These are phyloP conservation scores for Infundibulicybe gibba DNA, from an alignment of 768 basidiomycete species.

Conservation along the genomic window DNA sequence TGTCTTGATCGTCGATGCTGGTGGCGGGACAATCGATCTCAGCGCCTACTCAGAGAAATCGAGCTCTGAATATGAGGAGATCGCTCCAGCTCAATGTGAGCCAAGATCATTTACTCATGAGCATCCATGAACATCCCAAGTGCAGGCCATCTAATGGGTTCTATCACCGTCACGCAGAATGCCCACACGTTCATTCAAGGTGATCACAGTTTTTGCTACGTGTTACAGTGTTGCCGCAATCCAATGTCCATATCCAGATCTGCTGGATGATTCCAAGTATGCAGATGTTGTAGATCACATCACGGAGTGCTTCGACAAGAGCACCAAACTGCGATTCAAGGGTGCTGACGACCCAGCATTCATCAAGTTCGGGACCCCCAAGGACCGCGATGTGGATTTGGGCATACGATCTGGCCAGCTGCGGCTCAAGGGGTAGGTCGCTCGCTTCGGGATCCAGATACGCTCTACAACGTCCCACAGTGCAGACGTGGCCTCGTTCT, in stretches of 20 bases:
- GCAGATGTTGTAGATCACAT: slow-evolving; percentile 39
- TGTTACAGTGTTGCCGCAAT: too few relatives aligned
- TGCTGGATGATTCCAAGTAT: slow-evolving; percentile 36
- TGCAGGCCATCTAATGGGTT: slow-evolving; percentile 44
- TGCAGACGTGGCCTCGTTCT: slow-evolving; percentile 30
- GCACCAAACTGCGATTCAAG: slow-evolving; percentile 42
- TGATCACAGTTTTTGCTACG: slow-evolving; percentile 8
- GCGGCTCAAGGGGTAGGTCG: slow-evolving; percentile 31
- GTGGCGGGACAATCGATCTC: slow-evolving; percentile 54
- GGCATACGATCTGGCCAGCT: slow-evolving; percentile 45
- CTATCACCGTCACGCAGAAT: slow-evolving; percentile 45
- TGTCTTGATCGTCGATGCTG: slow-evolving; percentile 43
- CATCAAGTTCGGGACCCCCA: slow-evolving; percentile 42
- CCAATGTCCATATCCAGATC: slow-evolving; percentile 19
- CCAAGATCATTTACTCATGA: not conserved
- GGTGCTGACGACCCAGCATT: slow-evolving; percentile 34
- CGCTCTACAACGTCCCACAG: slow-evolving; percentile 28
- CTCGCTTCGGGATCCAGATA: slow-evolving; percentile 26
- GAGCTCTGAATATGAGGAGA: slow-evolving; percentile 32
- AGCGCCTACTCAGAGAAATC: slow-evolving; percentile 43
- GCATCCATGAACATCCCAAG: not conserved
- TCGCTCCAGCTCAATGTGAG: slow-evolving; percentile 41
- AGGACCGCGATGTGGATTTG: slow-evolving; percentile 33
- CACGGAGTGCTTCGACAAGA: slow-evolving; percentile 38
- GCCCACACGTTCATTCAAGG: slow-evolving; percentile 35